Evolutionary conservation across 2,329 filamentous ascomycete genomes (phyloP).

Genomic region (Dactylonectria estremocensis): DNA sequence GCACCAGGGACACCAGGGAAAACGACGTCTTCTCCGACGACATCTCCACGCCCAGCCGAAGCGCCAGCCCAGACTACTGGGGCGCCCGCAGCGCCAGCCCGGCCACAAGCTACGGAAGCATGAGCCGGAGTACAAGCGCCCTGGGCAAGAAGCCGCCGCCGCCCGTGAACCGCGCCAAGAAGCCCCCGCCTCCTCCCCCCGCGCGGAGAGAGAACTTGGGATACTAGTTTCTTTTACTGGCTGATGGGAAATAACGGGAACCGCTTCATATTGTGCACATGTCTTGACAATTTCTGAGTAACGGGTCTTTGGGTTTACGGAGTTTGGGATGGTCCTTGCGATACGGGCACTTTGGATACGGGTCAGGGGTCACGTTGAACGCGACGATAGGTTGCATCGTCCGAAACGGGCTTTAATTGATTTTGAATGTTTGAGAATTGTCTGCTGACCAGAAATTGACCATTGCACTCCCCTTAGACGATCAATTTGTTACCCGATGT

Average conservation of each 20-base stretch:
- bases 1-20: conserved; percentile 30
- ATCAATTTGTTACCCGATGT: too few relatives aligned
- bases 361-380: conserved; percentile 39
- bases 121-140: conserved; percentile 61
- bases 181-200: conserved; percentile 56
- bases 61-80: conserved; percentile 65
- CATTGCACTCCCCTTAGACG: neutral
- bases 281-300: conserved; percentile 17
- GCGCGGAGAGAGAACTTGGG: conserved; percentile 50
- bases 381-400: conserved; percentile 33
- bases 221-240: conserved; percentile 23
- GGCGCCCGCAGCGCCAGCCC: conserved; percentile 68
- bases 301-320: conserved; percentile 29
- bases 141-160: conserved; percentile 68
- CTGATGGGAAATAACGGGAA: conserved; percentile 19
- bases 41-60: conserved; percentile 65
- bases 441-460: neutral
- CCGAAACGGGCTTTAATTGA: conserved; percentile 37
- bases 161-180: conserved; percentile 63
- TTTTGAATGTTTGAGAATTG: conserved; percentile 8
- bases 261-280: conserved; percentile 13
- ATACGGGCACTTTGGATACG: conserved; percentile 28
- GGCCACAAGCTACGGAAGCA: conserved; percentile 69
- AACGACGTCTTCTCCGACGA: conserved; percentile 67
- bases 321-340: conserved; percentile 33